Evolutionary conservation across 148 eudicot species (phyloP).

Genomic region (Dysphania ambrosioides): DNA sequence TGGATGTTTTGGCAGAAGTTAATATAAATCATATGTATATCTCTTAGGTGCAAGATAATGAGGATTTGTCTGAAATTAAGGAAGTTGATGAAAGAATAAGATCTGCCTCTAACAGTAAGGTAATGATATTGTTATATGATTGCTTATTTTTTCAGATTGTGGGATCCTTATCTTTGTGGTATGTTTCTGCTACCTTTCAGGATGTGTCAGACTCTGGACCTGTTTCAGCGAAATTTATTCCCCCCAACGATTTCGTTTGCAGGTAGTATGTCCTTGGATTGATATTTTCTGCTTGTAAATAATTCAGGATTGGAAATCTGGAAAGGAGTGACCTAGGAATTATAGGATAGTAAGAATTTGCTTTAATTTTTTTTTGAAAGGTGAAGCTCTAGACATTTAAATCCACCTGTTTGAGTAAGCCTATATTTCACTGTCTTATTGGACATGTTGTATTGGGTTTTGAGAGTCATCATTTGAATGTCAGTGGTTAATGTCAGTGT

Average conservation of each 20-base stretch:
- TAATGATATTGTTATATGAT: conserved; percentile 18
- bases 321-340: not conserved
- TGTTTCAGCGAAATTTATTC: conserved; percentile 34
- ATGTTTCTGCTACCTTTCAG: conserved; percentile 34
- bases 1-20: not conserved
- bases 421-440: not conserved
- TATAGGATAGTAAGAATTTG: not conserved
- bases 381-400: not conserved
- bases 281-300: conserved; percentile 2
- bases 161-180: conserved; percentile 12
- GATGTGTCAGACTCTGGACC: conserved; percentile 40
- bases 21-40: conserved; percentile 13
- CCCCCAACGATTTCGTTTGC: conserved; percentile 23
- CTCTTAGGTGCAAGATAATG: conserved; percentile 81
- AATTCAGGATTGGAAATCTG: not conserved
- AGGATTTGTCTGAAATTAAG: conserved; percentile 56
- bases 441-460: not conserved
- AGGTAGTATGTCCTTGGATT: conserved; percentile 37
- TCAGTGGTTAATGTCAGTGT: no score
- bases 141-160: not conserved
- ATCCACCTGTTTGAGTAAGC: not conserved
- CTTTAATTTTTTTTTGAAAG: not conserved
- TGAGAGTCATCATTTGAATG: not conserved
- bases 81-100: conserved; percentile 58
- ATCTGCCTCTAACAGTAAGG: conserved; percentile 49